These are phyloP conservation scores for Silene noctiflora DNA, from an alignment of 179 eudicot genomes.

Conservation along the genomic window DNA sequence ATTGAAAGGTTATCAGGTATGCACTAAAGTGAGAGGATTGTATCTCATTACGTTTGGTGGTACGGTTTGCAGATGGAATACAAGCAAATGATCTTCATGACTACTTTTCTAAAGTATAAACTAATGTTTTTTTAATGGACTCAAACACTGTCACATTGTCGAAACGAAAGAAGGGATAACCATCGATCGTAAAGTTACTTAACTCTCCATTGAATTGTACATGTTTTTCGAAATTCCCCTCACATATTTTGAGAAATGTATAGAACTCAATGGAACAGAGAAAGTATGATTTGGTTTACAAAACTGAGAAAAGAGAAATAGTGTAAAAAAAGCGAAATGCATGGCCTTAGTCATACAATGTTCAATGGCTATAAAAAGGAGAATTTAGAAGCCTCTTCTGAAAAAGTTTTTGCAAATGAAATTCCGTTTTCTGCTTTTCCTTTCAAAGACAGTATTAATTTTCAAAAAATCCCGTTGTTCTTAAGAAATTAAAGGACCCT, in stretches of 20 bases:
- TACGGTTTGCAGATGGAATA: slow-evolving; percentile 2
- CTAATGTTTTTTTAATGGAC: neutral
- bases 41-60: neutral
- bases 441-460: neutral
- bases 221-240: too few species aligned
- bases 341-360: neutral
- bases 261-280: too few species aligned
- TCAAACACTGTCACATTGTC: neutral
- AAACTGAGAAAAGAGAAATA: neutral
- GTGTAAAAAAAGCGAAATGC: neutral
- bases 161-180: neutral
- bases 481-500: neutral
- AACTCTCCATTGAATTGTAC: too few species aligned
- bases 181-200: neutral
- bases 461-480: neutral
- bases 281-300: neutral
- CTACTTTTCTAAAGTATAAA: neutral
- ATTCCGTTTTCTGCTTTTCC: neutral
- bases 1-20: slow-evolving; percentile 83
- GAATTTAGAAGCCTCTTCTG: neutral
- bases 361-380: neutral
- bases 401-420: neutral
- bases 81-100: neutral
- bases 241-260: too few species aligned
- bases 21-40: slow-evolving; percentile 14